Evolutionary conservation across 805 yeast genomes (phyloP), one percentile per base, ranked within the genome.

Genomic region (Maudiozyma barnettii): DNA sequence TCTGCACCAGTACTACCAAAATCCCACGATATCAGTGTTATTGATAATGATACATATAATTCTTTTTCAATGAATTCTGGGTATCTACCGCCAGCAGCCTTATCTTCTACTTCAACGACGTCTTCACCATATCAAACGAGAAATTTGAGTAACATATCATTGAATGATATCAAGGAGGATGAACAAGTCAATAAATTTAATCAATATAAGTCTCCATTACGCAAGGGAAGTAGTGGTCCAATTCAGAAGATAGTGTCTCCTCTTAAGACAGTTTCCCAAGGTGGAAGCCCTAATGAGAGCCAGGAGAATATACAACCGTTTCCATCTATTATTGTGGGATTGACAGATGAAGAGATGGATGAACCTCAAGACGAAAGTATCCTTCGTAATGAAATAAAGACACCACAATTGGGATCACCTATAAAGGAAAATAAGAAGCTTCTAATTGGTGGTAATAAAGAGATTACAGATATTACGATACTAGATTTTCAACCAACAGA

Each of bases 91-190:
- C 22, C 39, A 12, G 14, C 13, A 5, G 22, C 22, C 9, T 19
- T 33, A 2, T 52, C 41, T 43, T 51, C 44, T 49, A 48, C 42
- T 77, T 72, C 56, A 74, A 77, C 42, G 77, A 73, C 57, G 74
- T 77, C 36, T 8, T 33, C 36, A 2, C 36, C 45, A 8, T 23
- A 3, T 21, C 16, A n/a, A 10, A 20, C 7, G 2, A 54, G 47
- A 19, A 54, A 48, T 40, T 26, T 51, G 22, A 63, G 59, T 46
- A 62, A 56, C 38, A 47, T 50, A 1, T 66, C 72, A 0, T 53
- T 67, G 33, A 59, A 60, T 48, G 63, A 63, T 40, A 69, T 66
- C 18, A 56, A 58, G 20, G 71, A 67, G 51, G 64, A 67, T 44
- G 64, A 57, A 39, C 59, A 56, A 46, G 50, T 55, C 1, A 39